A percentile compares a stretch with the other conserved stretches of the same genome.
These are phyloP conservation scores for Meira miltonrushii DNA, from an alignment of 1,284 basidiomycete genomes.

Conservation along the genomic window DNA sequence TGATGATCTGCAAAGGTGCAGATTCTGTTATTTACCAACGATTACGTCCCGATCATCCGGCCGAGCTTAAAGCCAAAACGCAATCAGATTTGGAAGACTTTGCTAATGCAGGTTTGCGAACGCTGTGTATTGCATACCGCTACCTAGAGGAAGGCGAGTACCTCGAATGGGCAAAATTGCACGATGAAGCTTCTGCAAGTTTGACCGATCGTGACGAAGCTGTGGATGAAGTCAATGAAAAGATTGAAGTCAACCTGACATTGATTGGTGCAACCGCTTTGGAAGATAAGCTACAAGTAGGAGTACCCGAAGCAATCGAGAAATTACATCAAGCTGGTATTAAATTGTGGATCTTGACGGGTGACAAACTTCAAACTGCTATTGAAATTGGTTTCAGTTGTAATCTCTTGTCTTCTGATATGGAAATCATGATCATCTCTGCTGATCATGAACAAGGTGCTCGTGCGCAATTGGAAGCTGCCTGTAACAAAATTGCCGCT, in stretches of 20 bases:
- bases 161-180: slow-evolving; percentile 69
- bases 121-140: slow-evolving; percentile 81
- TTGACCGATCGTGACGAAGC: slow-evolving; percentile 78
- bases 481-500: slow-evolving; percentile 87
- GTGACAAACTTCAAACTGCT: slow-evolving; percentile 94
- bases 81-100: slow-evolving; percentile 82
- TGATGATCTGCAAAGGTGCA: slow-evolving; percentile 92
- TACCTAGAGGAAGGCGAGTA: slow-evolving; percentile 79
- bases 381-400: slow-evolving; percentile 73
- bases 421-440: slow-evolving; percentile 90
- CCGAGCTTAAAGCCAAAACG: slow-evolving; percentile 69
- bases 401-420: slow-evolving; percentile 34
- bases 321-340: slow-evolving; percentile 86
- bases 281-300: slow-evolving; percentile 94
- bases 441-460: slow-evolving; percentile 72
- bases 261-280: slow-evolving; percentile 91
- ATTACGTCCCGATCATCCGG: slow-evolving; percentile 69
- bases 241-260: slow-evolving; percentile 72
- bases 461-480: slow-evolving; percentile 81
- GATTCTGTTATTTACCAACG: slow-evolving; percentile 90
- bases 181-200: slow-evolving; percentile 73
- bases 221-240: slow-evolving; percentile 78
- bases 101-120: slow-evolving; percentile 85
- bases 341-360: slow-evolving; percentile 92
- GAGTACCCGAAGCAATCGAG: slow-evolving; percentile 92